Conservation (phyloP, 805 yeast genomes). For the Candida stauntonica region DNA sequence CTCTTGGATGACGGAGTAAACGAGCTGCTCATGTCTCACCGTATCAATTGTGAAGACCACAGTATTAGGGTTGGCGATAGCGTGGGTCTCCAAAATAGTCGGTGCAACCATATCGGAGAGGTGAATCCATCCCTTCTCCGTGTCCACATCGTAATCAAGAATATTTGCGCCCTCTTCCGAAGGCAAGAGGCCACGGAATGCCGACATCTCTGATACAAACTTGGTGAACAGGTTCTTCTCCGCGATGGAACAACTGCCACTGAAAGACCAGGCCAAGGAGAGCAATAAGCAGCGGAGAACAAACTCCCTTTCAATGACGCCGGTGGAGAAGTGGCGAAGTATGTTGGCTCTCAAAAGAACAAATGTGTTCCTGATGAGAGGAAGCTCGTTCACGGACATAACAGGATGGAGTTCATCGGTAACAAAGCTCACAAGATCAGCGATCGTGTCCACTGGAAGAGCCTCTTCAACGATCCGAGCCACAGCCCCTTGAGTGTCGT, state of each 20-base stretch:
- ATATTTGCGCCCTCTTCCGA: constrained; percentile 23
- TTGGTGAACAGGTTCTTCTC: constrained; percentile 38
- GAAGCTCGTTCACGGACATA: constrained; percentile 5
- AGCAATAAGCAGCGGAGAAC: constrained; percentile 20
- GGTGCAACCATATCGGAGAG: constrained; percentile 48
- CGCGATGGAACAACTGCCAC: constrained; percentile 47
- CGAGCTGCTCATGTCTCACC: constrained; percentile 53
- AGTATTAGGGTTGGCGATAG: constrained; percentile 54
- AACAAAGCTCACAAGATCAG: constrained; percentile 1
- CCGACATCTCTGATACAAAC: constrained; percentile 21
- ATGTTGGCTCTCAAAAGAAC: constrained; percentile 3
- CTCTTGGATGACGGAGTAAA: constrained; percentile 51
- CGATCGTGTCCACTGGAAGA: neutral
- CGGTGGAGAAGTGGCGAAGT: neutral
- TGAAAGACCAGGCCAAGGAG: constrained; percentile 57
- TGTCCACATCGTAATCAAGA: constrained; percentile 36
- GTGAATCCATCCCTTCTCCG: constrained; percentile 51
- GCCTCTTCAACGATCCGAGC: constrained; percentile 3
- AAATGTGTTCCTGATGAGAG: constrained; percentile 9
- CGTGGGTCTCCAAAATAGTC: constrained; percentile 23
- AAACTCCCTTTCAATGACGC: constrained; percentile 6
- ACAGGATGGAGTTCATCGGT: constrained; percentile 2
- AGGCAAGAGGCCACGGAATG: constrained; percentile 20
- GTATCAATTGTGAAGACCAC: constrained; percentile 83
- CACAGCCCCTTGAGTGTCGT: neutral